Evolutionary conservation across 179 eudicot species (phyloP).

Genomic region (Corrigiola litoralis): DNA sequence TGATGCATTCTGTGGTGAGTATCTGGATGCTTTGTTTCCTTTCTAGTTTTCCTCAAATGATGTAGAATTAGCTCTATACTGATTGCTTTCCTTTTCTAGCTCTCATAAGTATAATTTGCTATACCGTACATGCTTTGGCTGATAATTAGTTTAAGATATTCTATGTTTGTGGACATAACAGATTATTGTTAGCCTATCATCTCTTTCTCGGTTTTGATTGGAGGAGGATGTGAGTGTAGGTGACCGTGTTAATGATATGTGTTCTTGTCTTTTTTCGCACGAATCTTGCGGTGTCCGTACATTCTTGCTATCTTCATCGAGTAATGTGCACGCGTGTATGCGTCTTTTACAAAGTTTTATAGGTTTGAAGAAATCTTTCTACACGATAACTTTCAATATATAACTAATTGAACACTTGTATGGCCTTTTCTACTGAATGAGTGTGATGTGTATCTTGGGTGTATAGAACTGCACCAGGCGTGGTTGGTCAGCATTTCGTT

Average conservation of each 20-base stretch:
- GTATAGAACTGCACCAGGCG: no score
- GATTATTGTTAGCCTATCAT: neutral
- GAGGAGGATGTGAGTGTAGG: neutral
- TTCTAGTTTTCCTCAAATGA: neutral
- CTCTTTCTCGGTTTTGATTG: neutral
- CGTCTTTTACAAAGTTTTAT: no score
- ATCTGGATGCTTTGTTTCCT: conserved; percentile 11
- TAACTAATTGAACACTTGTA: no score
- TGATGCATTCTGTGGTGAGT: conserved; percentile 89
- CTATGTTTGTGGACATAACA: neutral
- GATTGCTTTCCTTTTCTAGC: conserved; percentile 9
- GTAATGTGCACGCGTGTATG: no score
- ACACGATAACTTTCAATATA: no score
- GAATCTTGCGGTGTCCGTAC: no score
- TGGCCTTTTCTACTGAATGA: no score
- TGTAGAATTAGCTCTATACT: neutral
- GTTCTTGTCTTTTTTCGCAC: no score
- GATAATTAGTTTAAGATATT: neutral
- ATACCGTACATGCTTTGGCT: neutral
- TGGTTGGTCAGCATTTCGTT: neutral
- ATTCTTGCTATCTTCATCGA: no score
- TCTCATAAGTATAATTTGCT: neutral
- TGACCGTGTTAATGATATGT: no score
- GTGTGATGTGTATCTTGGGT: no score
- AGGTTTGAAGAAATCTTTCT: no score